Evolutionary conservation across 2,329 filamentous ascomycete genomes (phyloP), one percentile per base, ranked within the genome.

Genomic region (Geosmithia flava): DNA sequence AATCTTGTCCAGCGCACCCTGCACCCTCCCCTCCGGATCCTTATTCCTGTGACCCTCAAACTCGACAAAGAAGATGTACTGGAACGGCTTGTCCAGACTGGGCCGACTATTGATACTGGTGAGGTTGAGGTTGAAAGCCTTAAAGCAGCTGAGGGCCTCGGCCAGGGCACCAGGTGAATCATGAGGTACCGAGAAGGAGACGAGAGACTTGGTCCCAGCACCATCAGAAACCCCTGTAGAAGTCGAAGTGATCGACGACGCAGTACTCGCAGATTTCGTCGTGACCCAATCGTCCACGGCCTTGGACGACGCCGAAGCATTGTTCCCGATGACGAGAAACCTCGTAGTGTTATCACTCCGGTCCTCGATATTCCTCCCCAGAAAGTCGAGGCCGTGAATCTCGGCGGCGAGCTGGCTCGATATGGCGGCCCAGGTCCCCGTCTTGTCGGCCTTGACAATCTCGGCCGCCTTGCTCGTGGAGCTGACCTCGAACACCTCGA

Each of bases 61-160:
- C 70, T 97, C 91, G 29, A 96, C 82, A 60, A 97, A 90, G 68
- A 97, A 96, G 39, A 96, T 78, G 67, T 97, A 97, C 62, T 94
- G 82, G 78, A 95, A 97, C 19, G 85, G 80, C 55, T 71, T 68
- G 40, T 76, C 70, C 49, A 85, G 76, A 57, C 86, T 89, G 5
- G 91, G 91, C 53, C 91, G 69, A 54, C 86, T 89, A 61, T 89
- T 90, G 64, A 97, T 95, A 62, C 84, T 91, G 29, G 90, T 96
- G 55, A 97, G 68, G 61, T 96, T 95, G 49, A 96, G 72, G 5
- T 75, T 74, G 54, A 78, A 74, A 7, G 69, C 70, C 53, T 81
- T 81, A 67, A 97, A 97, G 49, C 87, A 86, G 46, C 82, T 76
- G 50, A 97, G 70, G 29, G 83, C 85, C 55, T 87, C 79, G 3